These are phyloP conservation scores for Paecilomyces sp. DNA, from an alignment of 2,329 filamentous ascomycete genomes.

Conservation along the genomic window DNA sequence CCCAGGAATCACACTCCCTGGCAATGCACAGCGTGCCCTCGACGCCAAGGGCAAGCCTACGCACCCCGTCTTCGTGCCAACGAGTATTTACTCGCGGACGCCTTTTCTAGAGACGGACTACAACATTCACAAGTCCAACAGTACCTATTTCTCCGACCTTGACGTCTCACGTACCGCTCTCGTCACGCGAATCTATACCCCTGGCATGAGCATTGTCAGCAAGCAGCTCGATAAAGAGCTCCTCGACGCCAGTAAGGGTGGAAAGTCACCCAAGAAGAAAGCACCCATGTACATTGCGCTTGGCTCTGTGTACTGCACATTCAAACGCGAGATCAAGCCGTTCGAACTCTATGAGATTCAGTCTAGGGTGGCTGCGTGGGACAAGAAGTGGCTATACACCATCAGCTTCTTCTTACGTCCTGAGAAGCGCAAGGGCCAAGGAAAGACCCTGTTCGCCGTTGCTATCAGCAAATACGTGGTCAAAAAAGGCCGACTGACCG, in stretches of 20 bases:
- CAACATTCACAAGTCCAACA: slow-evolving; percentile 76
- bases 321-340: slow-evolving; percentile 65
- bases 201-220: slow-evolving; percentile 48
- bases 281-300: slow-evolving; percentile 57
- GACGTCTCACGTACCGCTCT: slow-evolving; percentile 78
- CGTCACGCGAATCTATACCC: slow-evolving; percentile 60
- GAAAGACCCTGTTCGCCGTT: slow-evolving; percentile 61
- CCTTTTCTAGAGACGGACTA: slow-evolving; percentile 76
- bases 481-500: slow-evolving; percentile 73
- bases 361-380: slow-evolving; percentile 64
- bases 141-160: slow-evolving; percentile 80
- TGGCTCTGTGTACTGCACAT: slow-evolving; percentile 66
- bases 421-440: slow-evolving; percentile 39
- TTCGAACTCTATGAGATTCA: slow-evolving; percentile 67
- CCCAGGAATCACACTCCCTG: slow-evolving; percentile 41
- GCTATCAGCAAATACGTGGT: slow-evolving; percentile 75
- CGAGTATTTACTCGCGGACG: slow-evolving; percentile 60
- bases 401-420: slow-evolving; percentile 63
- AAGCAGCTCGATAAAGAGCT: slow-evolving; percentile 48
- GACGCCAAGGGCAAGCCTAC: slow-evolving; percentile 28
- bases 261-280: slow-evolving; percentile 41
- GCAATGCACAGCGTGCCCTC: slow-evolving; percentile 25
- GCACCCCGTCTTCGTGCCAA: slow-evolving; percentile 64
- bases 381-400: slow-evolving; percentile 75
- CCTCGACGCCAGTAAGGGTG: slow-evolving; percentile 43